Percentiles rank a stretch among this genome's conserved stretches.
These are phyloP conservation scores for Rhizopogon vinicolor DNA, from an alignment of 768 basidiomycete species.

Conservation along the genomic window DNA sequence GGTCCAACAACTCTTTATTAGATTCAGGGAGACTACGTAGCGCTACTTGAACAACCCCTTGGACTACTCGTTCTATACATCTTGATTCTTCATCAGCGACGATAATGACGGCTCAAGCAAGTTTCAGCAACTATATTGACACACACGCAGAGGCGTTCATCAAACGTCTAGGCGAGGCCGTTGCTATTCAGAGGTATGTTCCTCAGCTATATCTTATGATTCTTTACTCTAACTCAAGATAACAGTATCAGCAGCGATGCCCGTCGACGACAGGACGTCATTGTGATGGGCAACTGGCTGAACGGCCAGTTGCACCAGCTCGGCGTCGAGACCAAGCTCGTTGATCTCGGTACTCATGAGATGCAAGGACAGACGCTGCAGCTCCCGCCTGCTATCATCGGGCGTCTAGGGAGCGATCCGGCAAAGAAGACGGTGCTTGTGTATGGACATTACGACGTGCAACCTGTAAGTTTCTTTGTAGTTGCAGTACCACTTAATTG, in stretches of 20 bases:
- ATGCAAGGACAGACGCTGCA: conserved; percentile 67
- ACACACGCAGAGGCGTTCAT: conserved; percentile 71
- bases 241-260: conserved; percentile 68
- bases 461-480: conserved; percentile 54
- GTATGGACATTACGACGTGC: conserved; percentile 96
- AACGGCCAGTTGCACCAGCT: conserved; percentile 67
- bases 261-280: conserved; percentile 66
- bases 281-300: conserved; percentile 85
- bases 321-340: conserved; percentile 71
- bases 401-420: conserved; percentile 74
- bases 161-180: conserved; percentile 71
- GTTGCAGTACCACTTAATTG: no score
- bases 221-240: conserved; percentile 1
- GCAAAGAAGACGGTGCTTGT: conserved; percentile 91
- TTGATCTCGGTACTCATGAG: conserved; percentile 72
- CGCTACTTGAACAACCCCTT: no score
- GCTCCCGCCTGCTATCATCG: conserved; percentile 83
- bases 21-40: no score
- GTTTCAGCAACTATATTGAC: conserved; percentile 54
- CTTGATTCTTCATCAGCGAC: not conserved
- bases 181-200: conserved; percentile 72
- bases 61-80: not conserved
- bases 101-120: conserved; percentile 29
- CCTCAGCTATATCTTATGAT: not conserved
- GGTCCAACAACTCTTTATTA: not conserved